These are phyloP conservation scores for Dalbergia cochinchinensis DNA, from an alignment of 306 rosid species.

Conservation along the genomic window DNA sequence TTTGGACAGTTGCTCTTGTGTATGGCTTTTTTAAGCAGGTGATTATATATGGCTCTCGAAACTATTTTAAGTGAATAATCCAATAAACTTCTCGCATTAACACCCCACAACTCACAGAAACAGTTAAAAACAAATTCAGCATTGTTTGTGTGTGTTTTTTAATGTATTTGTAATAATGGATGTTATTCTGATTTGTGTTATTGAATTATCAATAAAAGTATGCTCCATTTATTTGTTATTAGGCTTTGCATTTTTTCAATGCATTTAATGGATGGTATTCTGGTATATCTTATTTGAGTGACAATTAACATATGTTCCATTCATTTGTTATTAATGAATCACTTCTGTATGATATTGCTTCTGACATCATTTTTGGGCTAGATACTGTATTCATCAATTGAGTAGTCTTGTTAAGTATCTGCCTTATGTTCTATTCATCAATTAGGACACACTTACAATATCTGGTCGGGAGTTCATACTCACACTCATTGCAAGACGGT, in stretches of 20 bases:
- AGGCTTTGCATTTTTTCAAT: background rate
- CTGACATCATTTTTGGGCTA: conserved; percentile 8
- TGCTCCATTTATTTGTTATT: conserved; percentile 11
- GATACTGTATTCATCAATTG: conserved; percentile 5
- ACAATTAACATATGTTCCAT: conserved; percentile 22
- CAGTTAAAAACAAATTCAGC: conserved; percentile 3
- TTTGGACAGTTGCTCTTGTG: conserved; percentile 93
- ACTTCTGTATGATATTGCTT: conserved; percentile 23
- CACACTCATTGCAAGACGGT: conserved; percentile 89
- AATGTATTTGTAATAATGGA: background rate
- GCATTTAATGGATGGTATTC: background rate
- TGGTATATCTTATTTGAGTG: conserved; percentile 23
- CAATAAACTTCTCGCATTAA: background rate
- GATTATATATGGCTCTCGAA: conserved; percentile 10
- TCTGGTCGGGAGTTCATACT: conserved; percentile 70
- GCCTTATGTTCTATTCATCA: background rate
- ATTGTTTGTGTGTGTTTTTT: background rate
- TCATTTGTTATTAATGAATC: conserved; percentile 15
- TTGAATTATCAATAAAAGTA: conserved; percentile 16
- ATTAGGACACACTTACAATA: conserved; percentile 69
- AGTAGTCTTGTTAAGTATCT: conserved; percentile 25
- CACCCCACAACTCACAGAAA: no score
- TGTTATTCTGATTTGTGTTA: background rate
- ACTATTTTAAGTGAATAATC: conserved; percentile 13
- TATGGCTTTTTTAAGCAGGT: conserved; percentile 97